phyloP scores from a whole-genome alignment of 345 rosid genomes.

The Eucalyptus tenuipes region DNA sequence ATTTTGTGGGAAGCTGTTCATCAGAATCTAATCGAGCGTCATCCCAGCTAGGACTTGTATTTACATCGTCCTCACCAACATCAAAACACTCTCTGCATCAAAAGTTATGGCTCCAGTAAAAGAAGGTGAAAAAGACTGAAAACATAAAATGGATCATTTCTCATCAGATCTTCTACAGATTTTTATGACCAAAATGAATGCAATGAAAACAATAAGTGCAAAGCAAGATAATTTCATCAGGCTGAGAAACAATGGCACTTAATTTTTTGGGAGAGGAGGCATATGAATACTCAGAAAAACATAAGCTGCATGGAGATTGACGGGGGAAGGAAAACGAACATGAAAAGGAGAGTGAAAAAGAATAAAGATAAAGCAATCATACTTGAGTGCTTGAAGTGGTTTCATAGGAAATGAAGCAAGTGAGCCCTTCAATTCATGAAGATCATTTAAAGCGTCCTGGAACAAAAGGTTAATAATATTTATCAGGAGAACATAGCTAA shows the following conservation, averaged over 20 bases:
- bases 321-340: neutral
- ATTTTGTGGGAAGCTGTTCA: slow-evolving; percentile 12
- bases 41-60: slow-evolving; percentile 46
- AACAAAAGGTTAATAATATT: neutral
- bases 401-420: slow-evolving; percentile 71
- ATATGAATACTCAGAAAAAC: neutral
- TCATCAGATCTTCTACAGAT: neutral
- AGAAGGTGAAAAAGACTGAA: neutral
- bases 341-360: neutral
- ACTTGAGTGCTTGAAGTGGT: slow-evolving; percentile 54
- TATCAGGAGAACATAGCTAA: neutral
- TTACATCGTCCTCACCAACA: slow-evolving; percentile 52
- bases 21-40: slow-evolving; percentile 27
- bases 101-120: neutral
- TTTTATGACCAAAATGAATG: neutral
- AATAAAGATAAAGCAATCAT: neutral
- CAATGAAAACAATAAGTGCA: neutral
- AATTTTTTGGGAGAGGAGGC: neutral
- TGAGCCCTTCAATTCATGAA: slow-evolving; percentile 50
- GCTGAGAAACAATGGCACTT: neutral
- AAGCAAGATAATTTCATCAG: neutral
- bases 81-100: slow-evolving; percentile 83
- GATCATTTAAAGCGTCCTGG: slow-evolving; percentile 11
- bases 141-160: neutral
- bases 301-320: neutral